These are phyloP conservation scores for Thermothielavioides terrestris DNA, from an alignment of 495 filamentous ascomycete species.

Conservation along the genomic window DNA sequence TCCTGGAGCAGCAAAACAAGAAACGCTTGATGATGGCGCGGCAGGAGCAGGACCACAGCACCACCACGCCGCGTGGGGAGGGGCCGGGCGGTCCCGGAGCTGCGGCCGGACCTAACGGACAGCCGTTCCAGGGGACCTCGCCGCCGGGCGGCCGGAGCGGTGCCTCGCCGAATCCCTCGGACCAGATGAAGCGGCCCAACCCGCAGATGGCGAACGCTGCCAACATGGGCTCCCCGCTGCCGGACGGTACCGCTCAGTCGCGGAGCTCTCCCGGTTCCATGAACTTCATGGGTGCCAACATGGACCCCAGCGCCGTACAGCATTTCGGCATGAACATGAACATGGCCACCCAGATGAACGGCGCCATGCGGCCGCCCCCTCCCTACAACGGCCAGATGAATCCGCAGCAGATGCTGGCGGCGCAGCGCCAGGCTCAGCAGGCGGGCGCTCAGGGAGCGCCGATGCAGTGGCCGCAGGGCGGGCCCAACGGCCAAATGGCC, in stretches of 20 bases:
- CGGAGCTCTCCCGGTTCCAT: conserved; percentile 78
- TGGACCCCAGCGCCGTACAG: conserved; percentile 42
- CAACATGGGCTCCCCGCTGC: conserved; percentile 69
- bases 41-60: conserved; percentile 82
- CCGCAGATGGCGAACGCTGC: conserved; percentile 76
- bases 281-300: conserved; percentile 59
- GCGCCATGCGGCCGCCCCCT: conserved; percentile 83
- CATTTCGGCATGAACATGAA: conserved; percentile 37
- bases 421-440: conserved; percentile 30
- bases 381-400: conserved; percentile 59
- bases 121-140: conserved; percentile 60
- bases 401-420: conserved; percentile 28
- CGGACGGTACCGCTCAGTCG: conserved; percentile 58
- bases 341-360: conserved; percentile 45
- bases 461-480: conserved; percentile 52
- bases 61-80: conserved; percentile 45
- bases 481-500: conserved; percentile 56
- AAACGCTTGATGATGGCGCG: conserved; percentile 93
- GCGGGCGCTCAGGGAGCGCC: conserved; percentile 27
- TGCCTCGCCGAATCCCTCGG: conserved; percentile 79
- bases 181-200: conserved; percentile 81
- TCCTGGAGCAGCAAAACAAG: conserved; percentile 98
- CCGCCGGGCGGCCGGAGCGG: conserved; percentile 73
- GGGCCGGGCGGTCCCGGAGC: conserved; percentile 46
- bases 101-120: conserved; percentile 44